Percentiles rank a stretch among this genome's conserved stretches.
phyloP scores from a whole-genome alignment of 2,329 filamentous ascomycete genomes.

The Cladosporium colombiae region DNA sequence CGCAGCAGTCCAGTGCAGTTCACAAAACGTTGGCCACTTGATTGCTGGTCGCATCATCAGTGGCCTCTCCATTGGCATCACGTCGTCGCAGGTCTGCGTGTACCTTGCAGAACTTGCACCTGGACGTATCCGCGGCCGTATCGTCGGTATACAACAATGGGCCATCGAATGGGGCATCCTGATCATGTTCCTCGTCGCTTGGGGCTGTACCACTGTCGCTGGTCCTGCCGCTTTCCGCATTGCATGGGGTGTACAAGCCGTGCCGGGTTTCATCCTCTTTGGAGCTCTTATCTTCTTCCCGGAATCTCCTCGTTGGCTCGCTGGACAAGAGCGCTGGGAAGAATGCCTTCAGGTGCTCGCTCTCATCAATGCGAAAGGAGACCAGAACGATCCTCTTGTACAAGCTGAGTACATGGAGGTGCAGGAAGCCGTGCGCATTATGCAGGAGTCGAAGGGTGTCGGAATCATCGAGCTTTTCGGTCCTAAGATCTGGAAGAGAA shows the following conservation, averaged over 20 bases:
- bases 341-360: conserved; percentile 44
- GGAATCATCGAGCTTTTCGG: conserved; percentile 48
- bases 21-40: conserved; percentile 69
- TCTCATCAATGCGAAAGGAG: conserved; percentile 43
- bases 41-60: conserved; percentile 68
- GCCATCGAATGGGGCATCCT: conserved; percentile 66
- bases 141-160: conserved; percentile 72
- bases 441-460: conserved; percentile 42
- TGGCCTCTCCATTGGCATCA: conserved; percentile 71
- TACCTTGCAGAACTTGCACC: conserved; percentile 64
- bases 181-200: conserved; percentile 68
- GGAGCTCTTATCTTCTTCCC: conserved; percentile 45
- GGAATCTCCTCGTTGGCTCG: conserved; percentile 50
- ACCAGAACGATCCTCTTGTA: conserved; percentile 46
- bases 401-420: conserved; percentile 52
- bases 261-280: conserved; percentile 43
- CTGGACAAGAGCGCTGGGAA: conserved; percentile 48
- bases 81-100: conserved; percentile 66
- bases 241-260: conserved; percentile 46
- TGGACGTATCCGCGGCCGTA: conserved; percentile 56
- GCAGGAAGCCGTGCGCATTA: conserved; percentile 40
- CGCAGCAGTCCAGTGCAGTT: conserved; percentile 61
- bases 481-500: conserved; percentile 59
- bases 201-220: conserved; percentile 61
- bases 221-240: conserved; percentile 51